phyloP scores from a whole-genome alignment of 768 basidiomycete genomes.

The Lentinula edodes region DNA sequence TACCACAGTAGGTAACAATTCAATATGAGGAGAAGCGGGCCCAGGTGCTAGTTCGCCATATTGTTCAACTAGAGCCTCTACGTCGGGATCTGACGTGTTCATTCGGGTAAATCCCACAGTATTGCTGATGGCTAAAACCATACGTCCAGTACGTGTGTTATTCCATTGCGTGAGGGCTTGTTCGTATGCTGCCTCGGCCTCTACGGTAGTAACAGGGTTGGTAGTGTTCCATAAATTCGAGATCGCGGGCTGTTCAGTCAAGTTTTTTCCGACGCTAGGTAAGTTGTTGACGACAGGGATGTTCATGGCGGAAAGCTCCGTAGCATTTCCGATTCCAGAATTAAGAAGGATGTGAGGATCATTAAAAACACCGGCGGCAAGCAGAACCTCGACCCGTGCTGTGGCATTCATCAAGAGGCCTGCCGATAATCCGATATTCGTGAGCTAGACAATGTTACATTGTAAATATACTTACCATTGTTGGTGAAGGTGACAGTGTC shows the following conservation, averaged over 20 bases:
- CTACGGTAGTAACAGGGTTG: not conserved
- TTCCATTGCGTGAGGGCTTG: not conserved
- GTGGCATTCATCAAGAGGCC: not conserved
- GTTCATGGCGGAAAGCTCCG: constrained; percentile 16
- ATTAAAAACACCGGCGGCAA: constrained; percentile 27
- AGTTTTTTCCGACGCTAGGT: constrained; percentile 36
- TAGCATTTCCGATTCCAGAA: constrained; percentile 34
- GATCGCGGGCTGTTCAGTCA: not conserved
- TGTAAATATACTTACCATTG: not conserved
- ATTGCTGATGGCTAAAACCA: constrained; percentile 12
- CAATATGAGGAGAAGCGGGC: constrained; percentile 22
- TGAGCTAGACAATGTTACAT: not conserved
- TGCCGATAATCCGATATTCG: not conserved
- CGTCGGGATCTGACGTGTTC: constrained; percentile 10
- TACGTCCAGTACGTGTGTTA: not conserved
- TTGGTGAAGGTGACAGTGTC: not conserved
- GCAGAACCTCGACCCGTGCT: not conserved
- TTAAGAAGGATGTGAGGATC: constrained; percentile 41
- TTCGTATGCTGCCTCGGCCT: not conserved
- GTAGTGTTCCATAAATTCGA: not conserved
- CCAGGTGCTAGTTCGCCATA: constrained; percentile 25
- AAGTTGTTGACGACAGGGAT: constrained; percentile 27
- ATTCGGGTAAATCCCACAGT: constrained; percentile 24
- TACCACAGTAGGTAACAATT: constrained; percentile 16
- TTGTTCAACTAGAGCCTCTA: constrained; percentile 8